Evolutionary conservation across 768 basidiomycete species (phyloP), one percentile per base, ranked within the genome.

Genomic region (Tylopilus subfusipes): DNA sequence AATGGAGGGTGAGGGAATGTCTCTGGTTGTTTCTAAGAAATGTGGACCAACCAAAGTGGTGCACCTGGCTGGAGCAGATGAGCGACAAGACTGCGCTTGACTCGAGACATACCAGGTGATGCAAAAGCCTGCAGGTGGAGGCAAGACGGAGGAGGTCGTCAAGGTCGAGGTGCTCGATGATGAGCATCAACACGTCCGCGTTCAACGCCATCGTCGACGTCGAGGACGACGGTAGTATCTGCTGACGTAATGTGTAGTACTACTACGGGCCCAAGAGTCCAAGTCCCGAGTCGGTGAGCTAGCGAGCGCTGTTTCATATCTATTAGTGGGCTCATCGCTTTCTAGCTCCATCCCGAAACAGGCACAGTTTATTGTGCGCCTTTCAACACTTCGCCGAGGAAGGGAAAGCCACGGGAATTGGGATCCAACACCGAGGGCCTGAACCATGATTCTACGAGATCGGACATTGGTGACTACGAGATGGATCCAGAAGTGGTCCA

Each of bases 41-140:
- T 46, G 65, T 68, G 14, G 74, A 62, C 85, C 86, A 89, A 9
- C 85, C 86, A 61, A 77, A 82, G 42, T 79, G 75, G 40, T 75
- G 68, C n/a, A 88, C 78, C 87, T 88, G 52, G 40, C 47, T 33
- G 34, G 31, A 50, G 24, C 48, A 27, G 42, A 33, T 51, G 38
- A 62, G 52, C 42, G 21, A 45, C 13, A 36, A 14, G 40, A 40
- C 19, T 0, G 9, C 2, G 11, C 2, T 10, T 7, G 22, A 14
- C 9, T 16, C 16, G 0, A 16, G 3, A 64, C 64, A 22, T 58
- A 87, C 86, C 58, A 85, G 52, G 4, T 57, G 53, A 42, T 72
- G 45, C 0, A 75, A 50, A 4, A 55, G 57, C 48, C 52, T 67
- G 63, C 71, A 75, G 1, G 69, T 66, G 24, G 56, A 54, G 0